Conservation (phyloP, 2,329 filamentous ascomycete genomes). For the Ophiosphaerella narmari region DNA sequence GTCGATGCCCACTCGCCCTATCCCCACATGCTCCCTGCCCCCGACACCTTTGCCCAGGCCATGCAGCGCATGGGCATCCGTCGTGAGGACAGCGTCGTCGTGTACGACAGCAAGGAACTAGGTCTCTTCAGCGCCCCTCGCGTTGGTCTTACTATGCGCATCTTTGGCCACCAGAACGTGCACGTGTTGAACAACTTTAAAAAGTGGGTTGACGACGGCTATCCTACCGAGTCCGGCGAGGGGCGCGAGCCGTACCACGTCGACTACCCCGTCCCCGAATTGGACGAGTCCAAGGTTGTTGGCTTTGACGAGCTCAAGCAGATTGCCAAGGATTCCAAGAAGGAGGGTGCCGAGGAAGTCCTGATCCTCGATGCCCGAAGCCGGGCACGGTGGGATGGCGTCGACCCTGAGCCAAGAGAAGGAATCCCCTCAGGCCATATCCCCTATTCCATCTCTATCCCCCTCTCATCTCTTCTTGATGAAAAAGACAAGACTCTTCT, state of each 20-base stretch:
- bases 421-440: constrained; percentile 90
- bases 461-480: constrained; percentile 79
- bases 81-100: constrained; percentile 85
- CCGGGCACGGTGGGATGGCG: constrained; percentile 77
- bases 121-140: constrained; percentile 94
- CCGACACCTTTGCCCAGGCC: constrained; percentile 79
- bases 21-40: constrained; percentile 91
- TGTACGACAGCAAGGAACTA: constrained; percentile 89
- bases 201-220: constrained; percentile 84
- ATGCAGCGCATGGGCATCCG: constrained; percentile 89
- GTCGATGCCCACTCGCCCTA: constrained; percentile 88
- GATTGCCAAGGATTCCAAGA: constrained; percentile 74
- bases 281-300: constrained; percentile 67
- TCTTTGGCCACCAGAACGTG: constrained; percentile 87
- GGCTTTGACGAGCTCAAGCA: constrained; percentile 83
- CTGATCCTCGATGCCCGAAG: constrained; percentile 90
- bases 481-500: constrained; percentile 80
- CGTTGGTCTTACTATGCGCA: constrained; percentile 88
- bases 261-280: constrained; percentile 50
- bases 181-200: constrained; percentile 96
- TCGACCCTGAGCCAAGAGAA: constrained; percentile 81
- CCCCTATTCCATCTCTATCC: constrained; percentile 82
- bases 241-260: constrained; percentile 54
- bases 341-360: constrained; percentile 80
- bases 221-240: constrained; percentile 79